Evolutionary conservation across 441 rosid species (phyloP), one percentile per base, ranked within the genome.

Genomic region (Eutrema salsugineum): DNA sequence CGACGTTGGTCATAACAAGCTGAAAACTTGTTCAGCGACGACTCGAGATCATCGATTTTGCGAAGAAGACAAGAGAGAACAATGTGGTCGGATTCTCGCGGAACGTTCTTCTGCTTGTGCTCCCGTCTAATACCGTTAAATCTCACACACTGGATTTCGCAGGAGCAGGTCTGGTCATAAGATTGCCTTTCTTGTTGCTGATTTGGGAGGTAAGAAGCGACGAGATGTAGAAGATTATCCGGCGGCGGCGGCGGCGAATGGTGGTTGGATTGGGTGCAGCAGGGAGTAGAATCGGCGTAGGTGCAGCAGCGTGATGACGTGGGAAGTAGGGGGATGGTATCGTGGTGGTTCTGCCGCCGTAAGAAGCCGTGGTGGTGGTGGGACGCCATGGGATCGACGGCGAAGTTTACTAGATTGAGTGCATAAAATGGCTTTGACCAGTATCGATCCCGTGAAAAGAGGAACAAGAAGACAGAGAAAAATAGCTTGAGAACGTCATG

Each of bases 1-100:
- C 64, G 67, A 36, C 53, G 72, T 30, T 39, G 51, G 16, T 68
- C 17, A 47, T 77, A 24, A 22, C 78, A 24, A 72, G 77, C 20
- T 22, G 89, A 78, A 9, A 88, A 78, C 33, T 66, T 63, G 6
- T 66, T 76, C 20, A 94, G 83, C 5, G 95, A 87, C 15, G 90
- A 62, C 59, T 94, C 99, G 27, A 94, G 96, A 47, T 85, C 81
- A 35, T 76, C 78, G 78, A 94, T 87, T 59, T 96, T 87, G 42
- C 77, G 84, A 11, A 87, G 77, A 39, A 94, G 97, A 30, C 91
- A 86, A 44, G 94, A 82, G 24, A 93, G 33, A n/a, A 84, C 35
- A 38, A 68, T 48, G 0, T 68, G 65, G 62, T 76, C 70, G 27
- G 79, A 55, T 24, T 72, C 75, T 14, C 62, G 70, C 61, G 65